These are phyloP conservation scores for Coemansia sp. DNA, from an alignment of 192 early-diverging fungal species.

Conservation along the genomic window DNA sequence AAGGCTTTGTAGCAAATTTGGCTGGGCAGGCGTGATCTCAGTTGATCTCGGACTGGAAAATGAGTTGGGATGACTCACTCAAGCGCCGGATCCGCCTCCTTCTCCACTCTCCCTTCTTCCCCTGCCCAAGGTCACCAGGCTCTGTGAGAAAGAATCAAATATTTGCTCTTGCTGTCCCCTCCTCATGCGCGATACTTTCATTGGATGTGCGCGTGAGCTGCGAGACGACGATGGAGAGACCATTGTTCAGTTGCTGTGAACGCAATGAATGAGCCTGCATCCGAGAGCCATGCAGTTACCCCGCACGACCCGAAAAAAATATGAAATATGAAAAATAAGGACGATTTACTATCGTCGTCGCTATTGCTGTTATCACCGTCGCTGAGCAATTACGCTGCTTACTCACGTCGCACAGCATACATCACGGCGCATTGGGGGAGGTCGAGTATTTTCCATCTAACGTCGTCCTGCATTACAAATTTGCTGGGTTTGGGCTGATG, in stretches of 20 bases:
- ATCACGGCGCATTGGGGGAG: not conserved
- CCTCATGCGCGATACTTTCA: not conserved
- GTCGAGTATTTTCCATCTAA: not conserved
- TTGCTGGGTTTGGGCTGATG: not conserved
- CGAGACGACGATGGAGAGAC: not conserved
- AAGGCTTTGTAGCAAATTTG: not conserved
- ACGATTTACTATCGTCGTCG: not conserved
- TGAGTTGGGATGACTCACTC: not conserved
- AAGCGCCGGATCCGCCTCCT: not conserved
- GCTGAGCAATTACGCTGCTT: not conserved
- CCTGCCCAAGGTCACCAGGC: no score
- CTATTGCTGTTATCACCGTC: not conserved
- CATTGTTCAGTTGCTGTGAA: not conserved
- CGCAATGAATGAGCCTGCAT: not conserved
- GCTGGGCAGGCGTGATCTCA: not conserved
- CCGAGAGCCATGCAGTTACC: constrained; percentile 3
- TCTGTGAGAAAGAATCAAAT: not conserved
- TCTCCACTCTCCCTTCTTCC: not conserved
- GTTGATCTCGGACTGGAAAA: not conserved
- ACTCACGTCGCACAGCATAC: constrained; percentile 6
- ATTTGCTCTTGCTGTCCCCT: not conserved
- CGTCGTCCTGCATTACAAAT: not conserved
- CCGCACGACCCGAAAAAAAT: not conserved
- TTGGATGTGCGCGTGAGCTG: constrained; percentile 2
- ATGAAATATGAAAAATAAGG: not conserved